Evolutionary conservation across 371 early-diverging fungal genomes (phyloP).

Genomic region (Syncephalastrum monosporum): DNA sequence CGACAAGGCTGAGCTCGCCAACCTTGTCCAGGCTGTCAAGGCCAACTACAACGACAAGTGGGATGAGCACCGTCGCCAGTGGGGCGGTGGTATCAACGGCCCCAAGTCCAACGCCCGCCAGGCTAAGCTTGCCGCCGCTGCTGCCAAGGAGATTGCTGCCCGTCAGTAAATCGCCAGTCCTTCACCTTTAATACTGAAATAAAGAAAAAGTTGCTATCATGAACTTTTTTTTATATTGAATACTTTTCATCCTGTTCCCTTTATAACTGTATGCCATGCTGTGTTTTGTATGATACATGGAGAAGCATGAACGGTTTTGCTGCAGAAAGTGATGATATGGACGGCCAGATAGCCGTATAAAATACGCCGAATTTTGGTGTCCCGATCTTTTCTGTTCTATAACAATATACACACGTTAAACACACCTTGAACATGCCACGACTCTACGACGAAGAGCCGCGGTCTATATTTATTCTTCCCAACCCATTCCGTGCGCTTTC

Average conservation of each 20-base stretch:
- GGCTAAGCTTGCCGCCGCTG: slow-evolving; percentile 75
- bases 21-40: slow-evolving; percentile 90
- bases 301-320: no score
- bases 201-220: not conserved
- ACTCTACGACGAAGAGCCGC: slow-evolving; percentile 42
- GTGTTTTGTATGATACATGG: not conserved
- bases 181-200: not conserved
- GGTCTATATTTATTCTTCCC: slow-evolving; percentile 40
- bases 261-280: no score
- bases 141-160: slow-evolving; percentile 65
- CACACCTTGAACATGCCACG: slow-evolving; percentile 15
- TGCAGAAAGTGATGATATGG: no score
- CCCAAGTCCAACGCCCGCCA: slow-evolving; percentile 85
- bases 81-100: slow-evolving; percentile 99
- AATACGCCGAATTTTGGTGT: no score
- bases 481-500: slow-evolving; percentile 44
- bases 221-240: slow-evolving; percentile 1
- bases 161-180: slow-evolving; percentile 36
- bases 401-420: slow-evolving; percentile 9
- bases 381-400: no score
- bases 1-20: slow-evolving; percentile 92
- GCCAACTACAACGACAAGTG: slow-evolving; percentile 91
- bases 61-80: slow-evolving; percentile 87
- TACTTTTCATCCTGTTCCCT: not conserved
- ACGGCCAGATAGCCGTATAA: no score